phyloP scores from a whole-genome alignment of 352 stramenopile species.

The Poterioochromonas sp. region DNA sequence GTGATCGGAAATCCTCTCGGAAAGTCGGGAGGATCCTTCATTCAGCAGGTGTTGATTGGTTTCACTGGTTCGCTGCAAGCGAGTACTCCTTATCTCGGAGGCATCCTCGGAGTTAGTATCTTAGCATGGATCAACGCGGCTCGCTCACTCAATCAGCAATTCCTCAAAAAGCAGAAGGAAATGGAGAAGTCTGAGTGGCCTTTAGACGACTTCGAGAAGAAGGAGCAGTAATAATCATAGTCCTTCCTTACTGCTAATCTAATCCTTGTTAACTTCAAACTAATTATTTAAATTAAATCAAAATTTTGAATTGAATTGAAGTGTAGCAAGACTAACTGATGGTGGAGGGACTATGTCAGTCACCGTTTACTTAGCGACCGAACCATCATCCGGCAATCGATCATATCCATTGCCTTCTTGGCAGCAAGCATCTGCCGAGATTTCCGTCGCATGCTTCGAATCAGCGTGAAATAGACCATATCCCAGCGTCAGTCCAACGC shows the following conservation, averaged over 20 bases:
- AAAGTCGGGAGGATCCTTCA: constrained; percentile 67
- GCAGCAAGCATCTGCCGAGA: neutral
- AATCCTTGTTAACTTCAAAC: no score
- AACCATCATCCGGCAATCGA: no score
- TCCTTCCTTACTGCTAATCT: no score
- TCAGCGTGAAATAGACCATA: constrained; percentile 16
- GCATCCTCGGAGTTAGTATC: neutral
- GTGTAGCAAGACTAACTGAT: no score
- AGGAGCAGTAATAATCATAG: neutral
- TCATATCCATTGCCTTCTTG: neutral
- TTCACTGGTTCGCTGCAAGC: neutral
- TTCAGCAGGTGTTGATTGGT: constrained; percentile 56
- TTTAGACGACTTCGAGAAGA: neutral
- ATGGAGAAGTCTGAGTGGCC: neutral
- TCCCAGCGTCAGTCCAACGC: neutral
- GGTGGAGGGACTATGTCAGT: no score
- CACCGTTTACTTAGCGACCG: no score
- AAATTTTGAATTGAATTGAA: no score
- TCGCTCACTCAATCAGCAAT: neutral
- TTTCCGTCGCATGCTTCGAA: neutral
- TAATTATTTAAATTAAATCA: no score
- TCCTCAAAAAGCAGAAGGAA: neutral
- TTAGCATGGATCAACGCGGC: neutral
- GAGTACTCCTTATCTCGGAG: constrained; percentile 2
- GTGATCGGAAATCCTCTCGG: constrained; percentile 70